Evolutionary conservation across 352 stramenopile species (phyloP), one percentile per base, ranked within the genome.

Genomic region (Globisporangium cylindrosporum): DNA sequence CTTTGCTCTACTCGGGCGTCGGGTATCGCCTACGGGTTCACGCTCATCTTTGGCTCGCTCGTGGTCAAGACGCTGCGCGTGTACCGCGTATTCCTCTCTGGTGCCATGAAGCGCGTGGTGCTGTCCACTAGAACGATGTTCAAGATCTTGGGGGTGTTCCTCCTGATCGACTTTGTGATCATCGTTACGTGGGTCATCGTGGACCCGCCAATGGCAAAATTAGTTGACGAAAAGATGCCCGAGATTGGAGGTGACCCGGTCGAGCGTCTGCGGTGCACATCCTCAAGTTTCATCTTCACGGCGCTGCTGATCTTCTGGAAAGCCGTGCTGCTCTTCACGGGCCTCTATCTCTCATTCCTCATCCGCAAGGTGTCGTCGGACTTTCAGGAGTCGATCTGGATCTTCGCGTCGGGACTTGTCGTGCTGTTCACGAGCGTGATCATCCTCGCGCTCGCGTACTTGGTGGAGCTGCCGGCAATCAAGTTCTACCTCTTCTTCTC

Each of bases 301-400:
- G 73, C 72, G 8, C 48, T 87, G 8, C 62, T 84, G 20, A 84
- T 90, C 25, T 90, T 90, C 59, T 88, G 76, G 75, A 90, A 90
- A 34, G 64, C 76, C 0, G 80, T 88, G 14, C 9, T 88, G 51
- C 71, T 87, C 25, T 73, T 81, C 18, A 0, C 73, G 4, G 78
- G 76, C 0, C 64, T 86, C 15, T 89, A 82, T 59, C 32, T 88
- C 14, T 83, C 76, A 41, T 88, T 90, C 58, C 49, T 88, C 2
- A 90, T 89, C 67, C 82, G 77, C 24, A 76, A 88, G 25, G 80
- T 87, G n/a, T 88, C 80, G 36, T 65, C 73, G 0, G 59, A 64
- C 14, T 64, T 64, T n/a, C 59, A 9, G 53, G 53, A 18, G 53
- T 29, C 27, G 27, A 29, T 29, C 27, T 29, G 27, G 27, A 29